Base-by-base conservation (phyloP, 352 stramenopile species). In the Phytophthora idaei region DNA sequence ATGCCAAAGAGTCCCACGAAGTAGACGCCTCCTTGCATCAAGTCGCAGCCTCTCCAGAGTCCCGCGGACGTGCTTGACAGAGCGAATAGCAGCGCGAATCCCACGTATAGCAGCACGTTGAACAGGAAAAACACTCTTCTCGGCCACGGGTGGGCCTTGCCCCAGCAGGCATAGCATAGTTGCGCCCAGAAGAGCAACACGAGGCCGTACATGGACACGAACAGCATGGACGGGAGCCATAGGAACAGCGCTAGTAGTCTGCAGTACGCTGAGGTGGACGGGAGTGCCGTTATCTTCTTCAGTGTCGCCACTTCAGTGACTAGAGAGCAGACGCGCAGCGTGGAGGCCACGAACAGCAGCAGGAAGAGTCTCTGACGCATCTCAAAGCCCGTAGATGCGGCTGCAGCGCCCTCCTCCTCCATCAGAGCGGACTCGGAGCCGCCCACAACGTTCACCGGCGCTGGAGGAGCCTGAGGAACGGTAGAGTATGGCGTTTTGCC, bases 161-260 rank as follows among this genome's bases (percentile, higher is more conserved):
- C 83, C 76, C 85, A 91, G 67, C 85, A 92, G 5, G 87, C 84
- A 69, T 92, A 92, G 72, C 87, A 94, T n/a, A 94, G 67, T 52
- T 93, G 84, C 14, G 87, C 84, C 78, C 85, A 93, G 54, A 94
- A 94, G 47, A 94, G 82, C 68, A 94, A 74, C 70, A 94, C 83
- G 31, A 94, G 81, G 9, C 81, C 84, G 55, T 94, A 93, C 80
- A 90, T 94, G 60, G 81, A 89, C 65, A 93, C 76, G 51, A 93
- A 94, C n/a, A 94, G 76, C 69, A 94, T 85, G 57, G 80, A 81
- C 28, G 87, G 87, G 12, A 94, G 73, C 79, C 85, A 91, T 15
- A 92, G 64, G 62, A 94, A 89, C 39, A 92, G 61, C 36, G 74
- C 71, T 31, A 89, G 70, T 53, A 93, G 57, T 7, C 75, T 73